phyloP scores from a whole-genome alignment of 306 rosid species.

The Acacia crassicarpa region DNA sequence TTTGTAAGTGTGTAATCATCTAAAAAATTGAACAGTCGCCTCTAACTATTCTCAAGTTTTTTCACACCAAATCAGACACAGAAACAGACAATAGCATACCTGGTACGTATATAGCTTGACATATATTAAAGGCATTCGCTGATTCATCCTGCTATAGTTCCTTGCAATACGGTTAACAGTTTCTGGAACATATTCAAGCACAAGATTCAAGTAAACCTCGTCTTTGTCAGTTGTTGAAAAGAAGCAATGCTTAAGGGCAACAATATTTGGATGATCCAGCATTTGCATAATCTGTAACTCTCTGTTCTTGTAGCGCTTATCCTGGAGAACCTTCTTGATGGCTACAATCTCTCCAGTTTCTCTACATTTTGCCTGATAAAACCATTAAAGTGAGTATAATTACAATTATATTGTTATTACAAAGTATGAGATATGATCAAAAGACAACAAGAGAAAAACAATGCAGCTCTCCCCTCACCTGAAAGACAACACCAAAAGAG shows the following conservation, averaged over 20 bases:
- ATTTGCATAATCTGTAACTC: conserved; percentile 79
- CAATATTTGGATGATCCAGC: conserved; percentile 81
- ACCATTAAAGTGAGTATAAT: not conserved
- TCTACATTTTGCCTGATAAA: conserved; percentile 37
- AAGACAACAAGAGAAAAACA: conserved; percentile 19
- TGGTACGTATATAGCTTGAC: conserved; percentile 80
- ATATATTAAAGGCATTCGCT: conserved; percentile 69
- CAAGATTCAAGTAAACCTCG: conserved; percentile 71
- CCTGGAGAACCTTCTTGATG: conserved; percentile 36
- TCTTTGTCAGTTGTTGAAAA: conserved; percentile 67
- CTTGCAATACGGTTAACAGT: conserved; percentile 61
- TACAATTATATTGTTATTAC: not conserved
- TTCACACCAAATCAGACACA: conserved; percentile 4
- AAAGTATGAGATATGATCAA: conserved; percentile 17
- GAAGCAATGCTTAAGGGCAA: conserved; percentile 71
- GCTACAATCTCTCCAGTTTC: conserved; percentile 42
- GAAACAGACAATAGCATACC: conserved; percentile 40
- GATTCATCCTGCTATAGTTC: conserved; percentile 64
- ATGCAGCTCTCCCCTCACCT: conserved; percentile 47
- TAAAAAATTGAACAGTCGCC: not conserved
- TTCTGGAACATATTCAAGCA: conserved; percentile 82
- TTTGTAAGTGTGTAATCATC: not conserved
- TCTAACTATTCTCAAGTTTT: not conserved
- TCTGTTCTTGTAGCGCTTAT: conserved; percentile 43
- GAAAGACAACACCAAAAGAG: conserved; percentile 96